Conservation (phyloP, 495 filamentous ascomycete genomes). For the Neurospora pannonica region DNA sequence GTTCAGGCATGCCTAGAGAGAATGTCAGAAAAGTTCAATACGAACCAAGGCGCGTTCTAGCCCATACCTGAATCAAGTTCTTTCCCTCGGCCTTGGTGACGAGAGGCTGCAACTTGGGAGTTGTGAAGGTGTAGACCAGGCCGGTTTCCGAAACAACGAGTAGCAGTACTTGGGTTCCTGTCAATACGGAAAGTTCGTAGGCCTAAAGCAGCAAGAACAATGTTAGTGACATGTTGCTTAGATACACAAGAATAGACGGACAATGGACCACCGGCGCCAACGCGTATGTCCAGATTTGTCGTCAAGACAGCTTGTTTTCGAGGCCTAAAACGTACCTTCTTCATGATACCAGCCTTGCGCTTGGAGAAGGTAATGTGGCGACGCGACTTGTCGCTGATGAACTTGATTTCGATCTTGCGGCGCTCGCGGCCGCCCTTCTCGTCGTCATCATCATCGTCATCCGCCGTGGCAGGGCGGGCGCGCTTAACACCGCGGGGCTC, state of each 20-base stretch:
- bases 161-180: conserved; percentile 93
- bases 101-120: conserved; percentile 95
- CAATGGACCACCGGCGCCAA: not conserved
- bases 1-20: conserved; percentile 75
- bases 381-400: conserved; percentile 99
- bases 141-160: conserved; percentile 98
- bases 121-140: conserved; percentile 98
- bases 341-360: conserved; percentile 99
- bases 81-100: conserved; percentile 99
- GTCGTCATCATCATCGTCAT: conserved; percentile 98
- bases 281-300: not conserved
- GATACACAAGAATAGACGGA: not conserved
- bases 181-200: conserved; percentile 95
- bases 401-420: conserved; percentile 99
- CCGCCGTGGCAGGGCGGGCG: conserved; percentile 66
- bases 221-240: conserved; percentile 18
- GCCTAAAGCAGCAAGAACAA: conserved; percentile 47
- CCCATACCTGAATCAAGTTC: conserved; percentile 92
- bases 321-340: conserved; percentile 67
- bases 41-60: not conserved
- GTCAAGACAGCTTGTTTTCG: not conserved
- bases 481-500: conserved; percentile 85
- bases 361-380: conserved; percentile 99
- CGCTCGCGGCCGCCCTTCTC: conserved; percentile 97
- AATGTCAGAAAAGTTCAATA: conserved; percentile 7